Evolutionary conservation across 2,329 filamentous ascomycete genomes (phyloP), one percentile per base, ranked within the genome.

Genomic region (Myriosclerotinia curreyana): DNA sequence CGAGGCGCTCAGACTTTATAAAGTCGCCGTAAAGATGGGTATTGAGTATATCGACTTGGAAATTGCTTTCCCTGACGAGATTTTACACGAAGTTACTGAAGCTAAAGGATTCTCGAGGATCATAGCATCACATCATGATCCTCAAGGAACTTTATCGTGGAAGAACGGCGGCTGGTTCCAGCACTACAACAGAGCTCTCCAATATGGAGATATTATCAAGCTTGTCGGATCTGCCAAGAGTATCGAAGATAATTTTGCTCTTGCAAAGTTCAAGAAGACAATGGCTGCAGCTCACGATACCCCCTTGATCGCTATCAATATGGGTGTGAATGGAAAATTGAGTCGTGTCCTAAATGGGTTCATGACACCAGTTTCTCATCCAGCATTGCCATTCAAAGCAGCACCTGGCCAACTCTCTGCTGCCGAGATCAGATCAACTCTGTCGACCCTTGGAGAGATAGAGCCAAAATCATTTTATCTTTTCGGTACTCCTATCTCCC

Each of bases 101-200:
- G 76, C 76, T 7, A 84, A 91, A 75, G 87, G 88, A 2, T 82
- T 84, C 68, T 92, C 91, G 1, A 89, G 87, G 67, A 90, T 99
- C 73, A 96, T 99, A 71, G 92, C 94, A 11, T 99, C 95, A 0
- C 94, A 99, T 75, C 95, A 99, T 75, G 95, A 99, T 74, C 91
- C 92, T 0, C 79, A 83, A 64, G 89, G 89, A 11, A 80, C 82
- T 28, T 80, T 98, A 22, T 94, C 91, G 1, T 99, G 95, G 95
- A 87, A 82, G 68, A 93, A 96, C 70, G 92, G 91, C n/a, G 91
- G 91, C 0, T 99, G 95, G 94, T 87, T 95, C 64, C 83, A 88
- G 36, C 88, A 87, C 77, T 98, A 96, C 81, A 97, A 97, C 77
- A 87, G 86, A 72, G 94, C 94, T 20, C 79, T 97, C 17, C 90